phyloP scores from a whole-genome alignment of 257 asterid species.

The Solanum sparsipilum region DNA sequence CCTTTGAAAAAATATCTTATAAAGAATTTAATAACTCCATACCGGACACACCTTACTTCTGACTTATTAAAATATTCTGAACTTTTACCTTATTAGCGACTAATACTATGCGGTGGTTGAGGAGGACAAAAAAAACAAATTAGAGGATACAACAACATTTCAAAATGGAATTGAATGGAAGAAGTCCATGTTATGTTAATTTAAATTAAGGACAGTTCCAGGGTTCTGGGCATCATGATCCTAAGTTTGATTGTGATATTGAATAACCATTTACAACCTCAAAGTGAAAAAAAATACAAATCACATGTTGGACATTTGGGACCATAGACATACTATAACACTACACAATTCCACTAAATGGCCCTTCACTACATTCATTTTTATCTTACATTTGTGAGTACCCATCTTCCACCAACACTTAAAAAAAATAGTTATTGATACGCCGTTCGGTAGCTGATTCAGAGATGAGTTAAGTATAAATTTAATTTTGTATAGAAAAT shows the following conservation, averaged over 20 bases:
- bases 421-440: not conserved
- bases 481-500: not conserved
- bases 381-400: not conserved
- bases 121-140: not conserved
- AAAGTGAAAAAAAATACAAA: not conserved
- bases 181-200: not conserved
- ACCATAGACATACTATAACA: not conserved
- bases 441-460: fast-evolving
- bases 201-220: not conserved
- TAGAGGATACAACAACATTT: not conserved
- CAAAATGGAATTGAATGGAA: not conserved
- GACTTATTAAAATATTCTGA: not conserved
- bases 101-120: not conserved
- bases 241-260: not conserved
- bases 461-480: not conserved
- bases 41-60: too few relatives aligned
- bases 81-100: not conserved
- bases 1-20: not conserved
- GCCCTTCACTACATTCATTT: not conserved
- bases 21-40: not conserved
- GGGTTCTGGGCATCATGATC: not conserved
- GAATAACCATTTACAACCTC: not conserved
- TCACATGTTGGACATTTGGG: not conserved
- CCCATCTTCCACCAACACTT: not conserved
- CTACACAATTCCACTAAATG: not conserved